These are phyloP conservation scores for Hypoxylon sp. DNA, from an alignment of 2,329 filamentous ascomycete species.

Conservation along the genomic window DNA sequence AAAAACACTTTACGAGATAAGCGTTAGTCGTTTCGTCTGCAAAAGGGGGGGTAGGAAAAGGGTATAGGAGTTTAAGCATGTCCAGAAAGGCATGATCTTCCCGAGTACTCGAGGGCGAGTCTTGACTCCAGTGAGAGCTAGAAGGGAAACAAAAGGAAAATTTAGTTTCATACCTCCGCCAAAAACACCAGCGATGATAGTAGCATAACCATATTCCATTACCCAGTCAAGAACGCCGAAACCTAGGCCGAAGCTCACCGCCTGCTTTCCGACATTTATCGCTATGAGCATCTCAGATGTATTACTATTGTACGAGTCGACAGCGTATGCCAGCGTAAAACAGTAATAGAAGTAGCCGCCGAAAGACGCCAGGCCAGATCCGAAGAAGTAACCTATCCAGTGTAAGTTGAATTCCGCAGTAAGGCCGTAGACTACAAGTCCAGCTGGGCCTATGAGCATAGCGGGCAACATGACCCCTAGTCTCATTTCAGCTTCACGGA, in stretches of 20 bases:
- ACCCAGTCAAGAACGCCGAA: slow-evolving; percentile 66
- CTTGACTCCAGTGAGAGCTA: background rate
- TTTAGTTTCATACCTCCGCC: slow-evolving; percentile 43
- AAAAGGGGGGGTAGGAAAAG: background rate
- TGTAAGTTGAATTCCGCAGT: slow-evolving; percentile 57
- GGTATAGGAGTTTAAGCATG: background rate
- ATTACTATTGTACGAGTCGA: slow-evolving; percentile 70
- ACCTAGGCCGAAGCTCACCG: slow-evolving; percentile 67
- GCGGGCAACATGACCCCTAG: slow-evolving; percentile 55
- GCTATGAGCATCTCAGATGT: slow-evolving; percentile 74
- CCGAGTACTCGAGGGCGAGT: background rate
- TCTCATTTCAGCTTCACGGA: slow-evolving; percentile 61
- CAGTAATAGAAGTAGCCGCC: slow-evolving; percentile 68
- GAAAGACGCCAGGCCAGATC: slow-evolving; percentile 63
- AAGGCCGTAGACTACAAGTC: slow-evolving; percentile 57
- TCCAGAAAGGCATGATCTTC: background rate
- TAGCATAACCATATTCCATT: slow-evolving; percentile 61
- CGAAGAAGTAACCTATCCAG: slow-evolving; percentile 63
- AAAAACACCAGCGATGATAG: slow-evolving; percentile 66
- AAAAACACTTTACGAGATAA: slow-evolving; percentile 55
- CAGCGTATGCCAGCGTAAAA: slow-evolving; percentile 71
- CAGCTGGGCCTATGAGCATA: slow-evolving; percentile 53
- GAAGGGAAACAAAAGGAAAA: background rate
- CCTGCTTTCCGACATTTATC: slow-evolving; percentile 70
- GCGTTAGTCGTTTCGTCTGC: background rate